Base-by-base conservation (phyloP, 169 alveolate genomes). In the Eimeria tenella region DNA sequence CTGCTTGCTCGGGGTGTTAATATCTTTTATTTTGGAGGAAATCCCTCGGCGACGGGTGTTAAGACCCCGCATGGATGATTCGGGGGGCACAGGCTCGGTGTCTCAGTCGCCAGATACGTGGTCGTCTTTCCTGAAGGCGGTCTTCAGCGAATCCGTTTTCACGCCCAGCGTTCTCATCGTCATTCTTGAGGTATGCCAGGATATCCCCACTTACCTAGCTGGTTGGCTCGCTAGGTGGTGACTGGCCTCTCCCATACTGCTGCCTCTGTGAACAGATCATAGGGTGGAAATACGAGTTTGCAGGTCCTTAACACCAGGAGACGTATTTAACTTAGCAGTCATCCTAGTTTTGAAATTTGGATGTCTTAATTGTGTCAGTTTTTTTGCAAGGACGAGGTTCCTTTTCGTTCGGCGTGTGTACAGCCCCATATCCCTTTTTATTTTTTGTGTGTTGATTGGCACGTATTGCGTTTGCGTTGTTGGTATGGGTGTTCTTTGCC, bases 11-110 rank as follows among this genome's bases (percentile, higher is more conserved):
- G 97, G 98, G 53, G 94, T 96, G 7, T 42, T 96, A 55, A 96
- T 96, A 42, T 96, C 97, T n/a, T 52, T 96, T 17, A 94, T 97
- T 93, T 95, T 97, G 83, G 97, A 96, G 68, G 98, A 97, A 77
- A 96, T 96, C 63, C 98, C 98, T 2, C 94, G 97, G 58, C 93
- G 95, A 90, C 79, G 94, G 52, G 55, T 53, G 49, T 65, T 82
- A 23, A 31, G 81, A 25, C 71, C 70, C 23, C 53, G 55, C 49
- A 70, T 56, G 65, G 94, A 90, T 21, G 94, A 88, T 21, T 55
- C 89, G 31, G 94, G 94, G 42, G 94, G 94, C 65, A 90, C 94
- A 4, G 94, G 94, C 13, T 82, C 89, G n/a, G 79, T 55, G 21
- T n/a, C 62, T 52, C 90, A 74, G 55, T 25, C 58, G 8, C 19